Conservation (phyloP, 129 eudicot genomes). For the Smallanthus sonchifolius region DNA sequence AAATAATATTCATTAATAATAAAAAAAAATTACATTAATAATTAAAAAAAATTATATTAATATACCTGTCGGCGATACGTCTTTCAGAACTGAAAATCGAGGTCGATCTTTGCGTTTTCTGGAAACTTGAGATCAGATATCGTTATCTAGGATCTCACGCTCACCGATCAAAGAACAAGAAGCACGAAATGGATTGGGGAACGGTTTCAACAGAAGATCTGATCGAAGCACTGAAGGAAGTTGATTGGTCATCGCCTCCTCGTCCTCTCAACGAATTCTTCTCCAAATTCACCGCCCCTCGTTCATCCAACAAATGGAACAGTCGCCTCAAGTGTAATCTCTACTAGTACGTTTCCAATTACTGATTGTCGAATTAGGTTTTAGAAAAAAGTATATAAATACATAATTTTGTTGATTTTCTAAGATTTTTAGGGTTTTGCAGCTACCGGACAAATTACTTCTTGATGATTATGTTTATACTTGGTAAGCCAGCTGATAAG, state of each 20-base stretch:
- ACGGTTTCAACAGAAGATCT: constrained; percentile 88
- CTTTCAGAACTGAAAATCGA: not conserved
- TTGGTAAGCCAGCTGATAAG: constrained; percentile 48
- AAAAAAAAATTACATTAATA: too few relatives aligned
- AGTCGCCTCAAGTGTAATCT: constrained; percentile 99
- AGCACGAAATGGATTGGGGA: constrained; percentile 77
- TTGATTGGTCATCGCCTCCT: constrained; percentile 98
- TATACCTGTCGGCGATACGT: too few relatives aligned
- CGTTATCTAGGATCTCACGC: not conserved
- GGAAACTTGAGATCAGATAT: not conserved
- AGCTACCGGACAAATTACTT: constrained; percentile 92
- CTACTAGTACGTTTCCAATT: constrained; percentile 59
- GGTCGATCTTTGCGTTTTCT: not conserved
- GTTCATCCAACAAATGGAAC: constrained; percentile 82
- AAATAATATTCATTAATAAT: too few relatives aligned
- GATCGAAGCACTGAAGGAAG: constrained; percentile 85
- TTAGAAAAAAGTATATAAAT: too few relatives aligned
- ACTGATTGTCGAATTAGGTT: not conserved
- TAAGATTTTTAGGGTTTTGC: constrained; percentile 18
- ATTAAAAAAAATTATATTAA: too few relatives aligned
- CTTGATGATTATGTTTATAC: constrained; percentile 68
- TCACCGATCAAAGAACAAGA: not conserved
- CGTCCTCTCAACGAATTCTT: constrained; percentile 85
- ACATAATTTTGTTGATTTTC: too few relatives aligned
- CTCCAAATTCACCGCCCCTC: constrained; percentile 81